These are phyloP conservation scores for Microbotryum violaceum DNA, from an alignment of 1,284 basidiomycete genomes.

Conservation along the genomic window DNA sequence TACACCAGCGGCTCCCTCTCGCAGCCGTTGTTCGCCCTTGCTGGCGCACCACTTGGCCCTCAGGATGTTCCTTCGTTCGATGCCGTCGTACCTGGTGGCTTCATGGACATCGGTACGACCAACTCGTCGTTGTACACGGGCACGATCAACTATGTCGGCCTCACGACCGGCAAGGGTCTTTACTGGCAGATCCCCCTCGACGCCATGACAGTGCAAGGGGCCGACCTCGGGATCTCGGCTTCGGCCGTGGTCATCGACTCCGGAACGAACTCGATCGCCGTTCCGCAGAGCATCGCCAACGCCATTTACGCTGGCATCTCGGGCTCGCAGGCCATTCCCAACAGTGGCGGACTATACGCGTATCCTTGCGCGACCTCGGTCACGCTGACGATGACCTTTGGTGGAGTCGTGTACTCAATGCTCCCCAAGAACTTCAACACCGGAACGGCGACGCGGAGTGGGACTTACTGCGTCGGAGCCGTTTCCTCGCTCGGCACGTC, in stretches of 20 bases:
- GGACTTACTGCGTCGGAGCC: no score
- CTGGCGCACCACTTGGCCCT: not conserved
- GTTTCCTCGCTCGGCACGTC: no score
- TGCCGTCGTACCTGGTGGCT: constrained; percentile 46
- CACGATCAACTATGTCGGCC: constrained; percentile 54
- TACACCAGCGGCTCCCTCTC: constrained; percentile 48
- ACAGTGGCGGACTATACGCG: not conserved
- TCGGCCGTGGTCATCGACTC: constrained; percentile 45
- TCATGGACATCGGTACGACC: constrained; percentile 65
- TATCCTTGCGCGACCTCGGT: constrained; percentile 2
- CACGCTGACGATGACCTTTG: not conserved
- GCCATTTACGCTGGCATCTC: constrained; percentile 63
- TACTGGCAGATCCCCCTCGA: constrained; percentile 59
- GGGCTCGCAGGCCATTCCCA: constrained; percentile 2
- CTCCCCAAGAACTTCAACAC: no score
- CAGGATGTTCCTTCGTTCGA: not conserved
- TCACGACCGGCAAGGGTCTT: constrained; percentile 37
- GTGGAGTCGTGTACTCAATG: not conserved
- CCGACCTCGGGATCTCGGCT: constrained; percentile 38
- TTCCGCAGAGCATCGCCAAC: constrained; percentile 61
- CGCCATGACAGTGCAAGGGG: constrained; percentile 42
- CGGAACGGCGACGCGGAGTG: no score
- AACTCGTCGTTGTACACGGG: constrained; percentile 66
- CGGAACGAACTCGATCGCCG: constrained; percentile 74
- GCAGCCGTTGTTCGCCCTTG: constrained; percentile 44